Evolutionary conservation across 345 rosid species (phyloP), one percentile per base, ranked within the genome.

Genomic region (Brassica carinata): DNA sequence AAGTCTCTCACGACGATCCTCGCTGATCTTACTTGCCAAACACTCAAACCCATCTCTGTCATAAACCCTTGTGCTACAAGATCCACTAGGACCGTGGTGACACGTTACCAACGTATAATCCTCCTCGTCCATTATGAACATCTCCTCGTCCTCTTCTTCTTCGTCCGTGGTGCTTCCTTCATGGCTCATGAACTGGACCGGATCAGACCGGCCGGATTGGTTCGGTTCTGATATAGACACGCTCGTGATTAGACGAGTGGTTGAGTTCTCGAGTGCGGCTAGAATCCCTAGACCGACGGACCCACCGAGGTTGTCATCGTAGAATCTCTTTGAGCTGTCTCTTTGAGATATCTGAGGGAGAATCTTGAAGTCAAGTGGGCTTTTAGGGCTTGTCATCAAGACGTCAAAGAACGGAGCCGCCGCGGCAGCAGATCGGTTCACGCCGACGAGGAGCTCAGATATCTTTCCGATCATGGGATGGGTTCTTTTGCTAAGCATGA

Each of bases 201-300:
- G 89, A 48, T 69, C 79, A 2, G 90, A 87, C 53, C 82, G 53
- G 85, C 70, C 71, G 18, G 19, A 30, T 68, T 76, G 76, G 69
- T 31, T 38, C 65, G 5, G 82, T 34, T 71, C 85, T 5, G 53
- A 79, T 76, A 40, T 86, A 72, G 79, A 58, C 36, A 79, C 53
- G 77, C 82, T 17, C 18, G 72, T 9, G 66, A 58, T 26, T 43
- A 83, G 33, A 72, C 82, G 78, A 67, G 64, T 33, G 59, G 17
- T 73, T 23, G 91, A 68, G 62, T 88, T 91, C 75, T 92, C 94
- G 9, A 91, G 90, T 0, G 95, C 95, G 0, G 89, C 94, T 2
- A 92, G 91, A 57, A 94, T 94, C 1, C 94, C 97, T 55, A 94
- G 73, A 13, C 97, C 97, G 71, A 94, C 97, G 64, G 92, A 88